Conservation (phyloP, 1,139 yeast species). For the Geotrichum klebahnii region DNA sequence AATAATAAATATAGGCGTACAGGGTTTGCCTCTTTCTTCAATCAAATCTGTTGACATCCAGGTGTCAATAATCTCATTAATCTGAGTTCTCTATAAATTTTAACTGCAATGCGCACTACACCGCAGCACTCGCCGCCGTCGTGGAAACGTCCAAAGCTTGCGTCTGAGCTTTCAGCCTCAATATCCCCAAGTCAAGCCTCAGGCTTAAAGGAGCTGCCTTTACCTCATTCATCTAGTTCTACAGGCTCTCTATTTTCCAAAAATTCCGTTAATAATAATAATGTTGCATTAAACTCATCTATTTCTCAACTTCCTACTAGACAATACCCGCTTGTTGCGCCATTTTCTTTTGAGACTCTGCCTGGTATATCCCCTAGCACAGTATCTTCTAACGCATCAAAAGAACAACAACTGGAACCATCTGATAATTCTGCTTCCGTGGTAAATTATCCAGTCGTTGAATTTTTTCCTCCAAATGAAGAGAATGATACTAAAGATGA, state of each 20-base stretch:
- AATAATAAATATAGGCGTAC: neutral
- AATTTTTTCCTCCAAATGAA: neutral
- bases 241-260: no score
- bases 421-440: neutral
- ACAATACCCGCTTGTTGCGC: neutral
- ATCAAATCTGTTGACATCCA: neutral
- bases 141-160: slow-evolving; percentile 7
- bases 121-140: neutral
- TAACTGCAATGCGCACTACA: neutral
- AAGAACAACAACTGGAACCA: neutral
- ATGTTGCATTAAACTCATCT: no score
- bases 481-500: slow-evolving; percentile 1
- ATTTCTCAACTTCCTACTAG: neutral
- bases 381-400: neutral
- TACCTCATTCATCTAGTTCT: no score
- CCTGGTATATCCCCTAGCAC: no score
- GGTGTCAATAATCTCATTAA: neutral
- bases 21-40: neutral
- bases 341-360: neutral
- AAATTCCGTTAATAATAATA: no score
- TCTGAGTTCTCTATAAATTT: neutral
- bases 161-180: neutral
- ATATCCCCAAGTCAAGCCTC: no score
- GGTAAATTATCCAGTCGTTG: slow-evolving; percentile 8
- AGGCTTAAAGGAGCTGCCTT: no score